Base-by-base conservation (phyloP, 106 monocot genomes). In the Acorus gramineus region DNA sequence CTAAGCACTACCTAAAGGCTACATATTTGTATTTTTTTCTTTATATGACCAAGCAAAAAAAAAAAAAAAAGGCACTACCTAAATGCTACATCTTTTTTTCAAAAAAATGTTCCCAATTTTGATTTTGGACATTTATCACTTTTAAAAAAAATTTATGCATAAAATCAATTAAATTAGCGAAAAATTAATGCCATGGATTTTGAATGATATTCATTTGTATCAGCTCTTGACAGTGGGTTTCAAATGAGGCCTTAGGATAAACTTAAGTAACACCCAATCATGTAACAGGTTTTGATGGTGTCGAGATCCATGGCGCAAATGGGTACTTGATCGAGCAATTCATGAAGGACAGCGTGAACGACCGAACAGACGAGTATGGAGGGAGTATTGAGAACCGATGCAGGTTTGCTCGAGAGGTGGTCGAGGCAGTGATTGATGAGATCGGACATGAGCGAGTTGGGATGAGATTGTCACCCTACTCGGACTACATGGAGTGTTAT, bases 311-410 rank as follows among this genome's bases (percentile, higher is more conserved):
- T 47, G 74, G 73, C 0, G 86, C 82, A 2, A 55, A 82, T 11
- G 86, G 86, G 2, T 82, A 79, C 50, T 65, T 89, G 1, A 42
- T 89, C 0, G 88, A 89, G 9, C 88, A 89, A 52, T 84, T 89
- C 74, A 63, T 81, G 76, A 89, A 89, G 44, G 89, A 84, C 68
- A 46, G 49, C 3, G 69, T 63, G 58, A 89, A 89, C 44, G 81
- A 89, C 9, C 74, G 84, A 3, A 79, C 76, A 1, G 89, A 84
- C 42, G 44, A 76, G 14, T 89, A 84, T 7, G 89, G 89, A 0
- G 89, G 89, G 1, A 76, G 63, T 56, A 11, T 89, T 0, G 74
- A 81, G 62, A 89, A 84, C 61, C 81, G 89, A 2, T 84, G 89
- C 63, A 78, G 79, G 11, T 89, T 89, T 42, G 79, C 84, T 0